phyloP scores from a whole-genome alignment of 148 eudicot genomes.

The Diospyros kaki region DNA sequence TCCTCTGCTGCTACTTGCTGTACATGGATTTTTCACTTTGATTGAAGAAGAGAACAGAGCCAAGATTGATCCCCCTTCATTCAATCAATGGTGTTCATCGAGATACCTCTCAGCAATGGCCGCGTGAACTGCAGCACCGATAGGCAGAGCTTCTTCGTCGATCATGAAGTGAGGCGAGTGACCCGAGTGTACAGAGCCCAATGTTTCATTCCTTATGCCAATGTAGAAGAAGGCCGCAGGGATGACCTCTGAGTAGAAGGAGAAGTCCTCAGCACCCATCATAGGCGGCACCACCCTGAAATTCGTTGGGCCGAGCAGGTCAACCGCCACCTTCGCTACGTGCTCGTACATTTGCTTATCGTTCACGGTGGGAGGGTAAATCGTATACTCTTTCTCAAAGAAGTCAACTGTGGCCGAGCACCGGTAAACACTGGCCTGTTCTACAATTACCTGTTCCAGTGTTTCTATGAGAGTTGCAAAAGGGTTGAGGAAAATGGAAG shows the following conservation, averaged over 20 bases:
- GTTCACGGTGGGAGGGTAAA: constrained; percentile 75
- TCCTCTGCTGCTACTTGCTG: too few relatives aligned
- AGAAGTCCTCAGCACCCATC: constrained; percentile 91
- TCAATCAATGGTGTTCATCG: constrained; percentile 25
- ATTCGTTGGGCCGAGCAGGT: constrained; percentile 40
- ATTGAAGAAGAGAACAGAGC: too few relatives aligned
- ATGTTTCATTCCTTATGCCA: constrained; percentile 60
- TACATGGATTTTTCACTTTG: too few relatives aligned
- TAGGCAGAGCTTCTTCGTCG: constrained; percentile 60
- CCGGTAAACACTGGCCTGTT: constrained; percentile 56
- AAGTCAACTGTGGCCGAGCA: constrained; percentile 66
- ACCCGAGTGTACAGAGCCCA: constrained; percentile 49
- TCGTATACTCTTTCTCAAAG: constrained; percentile 44
- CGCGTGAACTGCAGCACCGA: constrained; percentile 81
- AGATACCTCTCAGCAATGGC: constrained; percentile 77
- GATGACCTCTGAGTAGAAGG: constrained; percentile 57
- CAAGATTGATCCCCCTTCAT: too few relatives aligned
- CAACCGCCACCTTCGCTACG: constrained; percentile 44
- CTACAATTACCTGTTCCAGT: constrained; percentile 47
- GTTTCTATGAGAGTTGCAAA: too few relatives aligned
- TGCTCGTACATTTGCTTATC: constrained; percentile 58
- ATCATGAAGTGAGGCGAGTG: constrained; percentile 78
- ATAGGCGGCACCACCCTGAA: constrained; percentile 43
- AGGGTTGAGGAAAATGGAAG: too few relatives aligned
- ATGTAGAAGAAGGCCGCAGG: constrained; percentile 70